phyloP scores from a whole-genome alignment of 768 basidiomycete genomes.

The Pleurotus djamor region DNA sequence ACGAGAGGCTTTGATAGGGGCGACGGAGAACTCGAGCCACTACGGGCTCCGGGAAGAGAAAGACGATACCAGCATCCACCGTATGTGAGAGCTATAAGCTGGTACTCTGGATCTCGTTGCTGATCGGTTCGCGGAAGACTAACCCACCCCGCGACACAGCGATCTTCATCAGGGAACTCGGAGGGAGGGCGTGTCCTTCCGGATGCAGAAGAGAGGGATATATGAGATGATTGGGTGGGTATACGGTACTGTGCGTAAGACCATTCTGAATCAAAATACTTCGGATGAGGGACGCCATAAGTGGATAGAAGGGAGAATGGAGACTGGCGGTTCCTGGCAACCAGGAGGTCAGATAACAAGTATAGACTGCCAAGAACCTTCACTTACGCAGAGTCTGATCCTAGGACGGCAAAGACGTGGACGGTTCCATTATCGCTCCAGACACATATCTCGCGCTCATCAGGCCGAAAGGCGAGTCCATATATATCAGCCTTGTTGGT shows the following conservation, averaged over 20 bases:
- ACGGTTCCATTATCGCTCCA: constrained; percentile 97
- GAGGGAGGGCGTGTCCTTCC: constrained; percentile 47
- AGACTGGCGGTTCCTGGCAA: constrained; percentile 76
- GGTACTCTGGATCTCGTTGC: constrained; percentile 46
- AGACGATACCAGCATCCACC: constrained; percentile 93
- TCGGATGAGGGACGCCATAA: constrained; percentile 73
- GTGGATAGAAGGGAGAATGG: constrained; percentile 77
- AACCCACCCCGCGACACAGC: constrained; percentile 88
- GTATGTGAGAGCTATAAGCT: constrained; percentile 84
- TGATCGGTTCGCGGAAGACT: constrained; percentile 31
- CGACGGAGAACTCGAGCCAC: constrained; percentile 18
- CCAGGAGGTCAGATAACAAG: constrained; percentile 1
- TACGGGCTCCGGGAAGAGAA: constrained; percentile 45
- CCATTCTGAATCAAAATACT: constrained; percentile 96
- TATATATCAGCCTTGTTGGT: constrained; percentile 91
- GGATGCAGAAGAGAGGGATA: constrained; percentile 71
- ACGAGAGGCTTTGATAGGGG: constrained; percentile 12
- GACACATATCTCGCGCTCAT: constrained; percentile 84
- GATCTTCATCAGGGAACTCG: constrained; percentile 77
- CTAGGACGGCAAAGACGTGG: constrained; percentile 78
- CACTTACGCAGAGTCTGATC: constrained; percentile 66
- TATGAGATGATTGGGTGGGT: constrained; percentile 80
- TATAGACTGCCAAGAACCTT: not conserved
- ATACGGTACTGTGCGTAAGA: constrained; percentile 93
- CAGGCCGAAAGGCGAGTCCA: constrained; percentile 83